These are phyloP conservation scores for Brassica rapa DNA, from an alignment of 345 rosid genomes.

Conservation along the genomic window DNA sequence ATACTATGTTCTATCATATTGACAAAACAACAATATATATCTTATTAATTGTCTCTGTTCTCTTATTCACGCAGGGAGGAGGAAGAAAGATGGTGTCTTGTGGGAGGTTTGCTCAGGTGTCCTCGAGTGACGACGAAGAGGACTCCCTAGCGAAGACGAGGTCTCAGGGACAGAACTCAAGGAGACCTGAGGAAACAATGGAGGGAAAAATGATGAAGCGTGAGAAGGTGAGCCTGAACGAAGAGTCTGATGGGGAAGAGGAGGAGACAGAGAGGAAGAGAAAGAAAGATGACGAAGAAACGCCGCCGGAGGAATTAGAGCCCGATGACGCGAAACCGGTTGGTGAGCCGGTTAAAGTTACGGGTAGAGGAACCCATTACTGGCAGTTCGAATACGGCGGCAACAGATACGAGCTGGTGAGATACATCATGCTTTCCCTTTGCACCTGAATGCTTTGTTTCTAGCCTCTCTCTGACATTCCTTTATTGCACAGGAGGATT, in stretches of 20 bases:
- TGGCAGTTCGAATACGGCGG: conserved; percentile 76
- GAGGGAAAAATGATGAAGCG: too few relatives aligned
- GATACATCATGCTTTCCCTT: conserved; percentile 23
- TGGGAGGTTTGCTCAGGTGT: background rate
- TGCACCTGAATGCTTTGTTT: background rate
- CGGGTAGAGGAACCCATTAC: conserved; percentile 82
- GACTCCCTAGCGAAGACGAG: conserved; percentile 28
- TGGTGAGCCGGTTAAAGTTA: conserved; percentile 59
- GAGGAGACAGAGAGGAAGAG: conserved; percentile 31
- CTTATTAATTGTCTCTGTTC: background rate
- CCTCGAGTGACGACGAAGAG: background rate
- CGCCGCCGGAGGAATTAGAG: conserved; percentile 32
- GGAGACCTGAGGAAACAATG: background rate
- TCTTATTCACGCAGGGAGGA: background rate
- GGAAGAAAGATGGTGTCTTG: background rate
- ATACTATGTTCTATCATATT: background rate
- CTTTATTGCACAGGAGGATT: background rate
- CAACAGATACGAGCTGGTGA: conserved; percentile 73
- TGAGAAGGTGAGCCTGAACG: too few relatives aligned
- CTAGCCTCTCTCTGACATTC: background rate
- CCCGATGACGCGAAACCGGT: conserved; percentile 82
- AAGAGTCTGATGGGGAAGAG: background rate
- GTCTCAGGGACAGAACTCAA: conserved; percentile 29
- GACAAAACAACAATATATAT: background rate
- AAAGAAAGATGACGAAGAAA: conserved; percentile 3